Evolutionary conservation across 2,329 filamentous ascomycete species (phyloP), one percentile per base, ranked within the genome.

Genomic region (Monilinia fructigena): DNA sequence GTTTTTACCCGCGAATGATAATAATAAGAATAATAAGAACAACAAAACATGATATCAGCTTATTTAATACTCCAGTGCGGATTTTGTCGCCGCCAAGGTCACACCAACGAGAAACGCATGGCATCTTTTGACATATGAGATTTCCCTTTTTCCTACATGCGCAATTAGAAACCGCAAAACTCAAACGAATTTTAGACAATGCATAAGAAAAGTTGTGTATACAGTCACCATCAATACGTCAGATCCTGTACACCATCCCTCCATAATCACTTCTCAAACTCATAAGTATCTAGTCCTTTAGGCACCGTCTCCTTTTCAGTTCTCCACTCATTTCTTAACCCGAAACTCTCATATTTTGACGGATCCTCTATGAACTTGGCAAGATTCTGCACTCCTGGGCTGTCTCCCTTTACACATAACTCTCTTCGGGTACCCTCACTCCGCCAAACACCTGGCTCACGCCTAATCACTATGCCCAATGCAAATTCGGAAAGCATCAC

Each of bases 381-480:
- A 48, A 69, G 72, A 61, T 20, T 68, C 70, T 16, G 72, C 28
- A 75, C 73, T 16, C 72, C 72, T 7, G 75, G 72, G 55, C 74
- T 77, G 67, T 81, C 61, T 78, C 76, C 78, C 79, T 64, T 79
- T 76, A 62, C 74, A 78, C 3, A 76, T 69, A 14, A 77, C 68
- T 42, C 76, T 73, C 1, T 71, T 68, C 52, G 72, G 69, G 63
- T 79, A 77, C 4, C 73, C 73, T 63, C 71, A 77, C 66, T 79
- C 74, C 6, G 78, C 78, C 72, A 82, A 82, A 11, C 76, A 72
- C 14, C 71, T 77, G 10, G 79, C 79, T 55, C 80, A 74, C 55
- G 80, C 79, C 66, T 77, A 73, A 68, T 82, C 80, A 0, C 78
- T 75, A 72, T 81, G 77, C 10, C 73, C 71, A 52, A 79, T 75